A percentile compares a stretch with the other conserved stretches of the same genome.
phyloP scores from a whole-genome alignment of 2,329 filamentous ascomycete species.

The Blumeria hordei region DNA sequence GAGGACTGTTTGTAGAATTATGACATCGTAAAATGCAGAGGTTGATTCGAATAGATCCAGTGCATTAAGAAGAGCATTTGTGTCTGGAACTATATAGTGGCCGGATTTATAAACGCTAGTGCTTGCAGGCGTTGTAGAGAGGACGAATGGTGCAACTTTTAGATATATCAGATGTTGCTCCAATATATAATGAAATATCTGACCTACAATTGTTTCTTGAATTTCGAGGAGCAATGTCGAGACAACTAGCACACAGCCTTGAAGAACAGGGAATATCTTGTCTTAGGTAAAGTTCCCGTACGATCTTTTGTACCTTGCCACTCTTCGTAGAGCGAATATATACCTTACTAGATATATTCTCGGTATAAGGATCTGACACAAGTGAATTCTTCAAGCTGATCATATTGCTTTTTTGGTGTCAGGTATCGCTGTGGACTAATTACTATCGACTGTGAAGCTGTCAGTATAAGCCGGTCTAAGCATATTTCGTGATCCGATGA shows the following conservation, averaged over 20 bases:
- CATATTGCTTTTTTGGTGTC: slow-evolving; percentile 19
- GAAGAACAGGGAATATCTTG: slow-evolving; percentile 96
- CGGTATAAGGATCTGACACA: slow-evolving; percentile 27
- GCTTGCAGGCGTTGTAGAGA: slow-evolving; percentile 69
- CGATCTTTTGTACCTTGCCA: slow-evolving; percentile 97
- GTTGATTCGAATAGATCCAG: slow-evolving; percentile 95
- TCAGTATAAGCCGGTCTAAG: too few species aligned
- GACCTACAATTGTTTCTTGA: slow-evolving; percentile 48
- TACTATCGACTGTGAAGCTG: too few species aligned
- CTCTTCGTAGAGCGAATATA: slow-evolving; percentile 86
- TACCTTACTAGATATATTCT: slow-evolving; percentile 81
- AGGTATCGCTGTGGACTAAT: too few species aligned
- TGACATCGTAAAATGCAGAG: slow-evolving; percentile 83
- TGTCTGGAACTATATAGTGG: slow-evolving; percentile 88
- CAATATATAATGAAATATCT: too few species aligned
- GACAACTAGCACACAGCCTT: slow-evolving; percentile 56
- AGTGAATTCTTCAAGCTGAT: slow-evolving; percentile 38
- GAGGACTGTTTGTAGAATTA: slow-evolving; percentile 84
- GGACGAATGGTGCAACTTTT: slow-evolving; percentile 55
- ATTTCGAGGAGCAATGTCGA: slow-evolving; percentile 50
- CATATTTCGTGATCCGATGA: too few species aligned
- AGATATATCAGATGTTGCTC: neutral
- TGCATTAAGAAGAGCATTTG: slow-evolving; percentile 79
- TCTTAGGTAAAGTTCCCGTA: slow-evolving; percentile 83
- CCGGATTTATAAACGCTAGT: slow-evolving; percentile 64